Conservation (phyloP, 139 green algal genomes). For the Volvox africanus region DNA sequence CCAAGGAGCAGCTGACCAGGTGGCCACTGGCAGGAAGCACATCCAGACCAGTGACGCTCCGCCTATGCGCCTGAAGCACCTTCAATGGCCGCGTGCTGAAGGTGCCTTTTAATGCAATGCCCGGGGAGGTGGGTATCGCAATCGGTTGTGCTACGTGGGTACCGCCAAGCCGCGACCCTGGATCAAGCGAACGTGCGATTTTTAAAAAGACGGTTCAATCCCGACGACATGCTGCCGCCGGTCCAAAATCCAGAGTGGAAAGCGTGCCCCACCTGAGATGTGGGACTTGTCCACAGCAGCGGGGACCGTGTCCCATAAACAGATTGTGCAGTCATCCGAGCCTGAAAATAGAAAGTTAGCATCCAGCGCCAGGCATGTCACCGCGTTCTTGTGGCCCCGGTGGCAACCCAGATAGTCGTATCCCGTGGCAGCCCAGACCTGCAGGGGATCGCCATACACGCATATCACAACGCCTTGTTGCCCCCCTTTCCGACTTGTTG, state of each 20-base stretch:
- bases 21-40: constrained; percentile 60
- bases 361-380: constrained; percentile 76
- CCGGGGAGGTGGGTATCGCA: background rate
- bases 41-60: constrained; percentile 67
- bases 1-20: constrained; percentile 67
- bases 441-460: background rate
- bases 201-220: background rate
- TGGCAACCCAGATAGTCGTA: constrained; percentile 68
- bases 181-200: background rate
- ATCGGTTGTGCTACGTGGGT: background rate
- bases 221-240: background rate
- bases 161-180: background rate
- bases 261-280: background rate
- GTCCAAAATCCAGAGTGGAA: background rate
- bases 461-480: too few relatives aligned
- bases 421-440: constrained; percentile 61
- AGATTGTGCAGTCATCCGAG: constrained; percentile 45
- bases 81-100: constrained; percentile 60
- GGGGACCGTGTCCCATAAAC: constrained; percentile 74
- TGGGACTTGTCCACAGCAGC: background rate
- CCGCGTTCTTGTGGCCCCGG: constrained; percentile 67
- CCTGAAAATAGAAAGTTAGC: constrained; percentile 79
- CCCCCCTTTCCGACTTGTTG: too few relatives aligned
- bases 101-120: background rate
- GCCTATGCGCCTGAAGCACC: constrained; percentile 64